phyloP scores from a whole-genome alignment of 257 asterid genomes.

The Knoxia roxburghii region DNA sequence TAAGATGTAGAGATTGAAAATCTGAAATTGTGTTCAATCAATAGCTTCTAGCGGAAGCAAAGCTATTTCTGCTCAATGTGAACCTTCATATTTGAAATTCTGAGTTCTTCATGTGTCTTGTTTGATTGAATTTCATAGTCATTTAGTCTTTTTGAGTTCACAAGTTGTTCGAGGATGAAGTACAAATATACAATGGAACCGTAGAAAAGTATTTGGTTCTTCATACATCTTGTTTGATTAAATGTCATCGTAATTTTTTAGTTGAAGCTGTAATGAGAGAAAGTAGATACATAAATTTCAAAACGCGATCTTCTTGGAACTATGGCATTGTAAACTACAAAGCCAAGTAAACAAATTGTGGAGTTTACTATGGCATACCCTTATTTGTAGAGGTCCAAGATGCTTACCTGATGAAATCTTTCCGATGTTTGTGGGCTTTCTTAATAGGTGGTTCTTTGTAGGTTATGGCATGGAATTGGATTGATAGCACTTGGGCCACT shows the following conservation, averaged over 20 bases:
- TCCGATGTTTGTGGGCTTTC: constrained; percentile 17
- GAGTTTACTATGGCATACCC: not conserved
- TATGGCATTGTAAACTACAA: not conserved
- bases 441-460: constrained; percentile 6
- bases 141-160: not conserved
- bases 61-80: no score
- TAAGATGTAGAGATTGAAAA: not conserved
- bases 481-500: constrained; percentile 1
- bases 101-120: not conserved
- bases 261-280: not conserved
- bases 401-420: constrained; percentile 18
- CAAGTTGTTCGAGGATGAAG: not conserved
- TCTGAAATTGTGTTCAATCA: not conserved
- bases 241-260: not conserved
- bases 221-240: not conserved
- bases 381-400: not conserved
- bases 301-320: not conserved
- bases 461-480: constrained; percentile 7
- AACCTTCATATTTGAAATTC: not conserved
- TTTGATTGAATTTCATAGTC: not conserved
- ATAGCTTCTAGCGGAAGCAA: no score
- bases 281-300: not conserved
- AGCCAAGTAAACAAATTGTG: not conserved
- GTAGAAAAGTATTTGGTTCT: not conserved
- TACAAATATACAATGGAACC: not conserved